Percentiles rank a stretch among this genome's conserved stretches.
Conservation (phyloP, 495 filamentous ascomycete species). For the Physcia stellaris region DNA sequence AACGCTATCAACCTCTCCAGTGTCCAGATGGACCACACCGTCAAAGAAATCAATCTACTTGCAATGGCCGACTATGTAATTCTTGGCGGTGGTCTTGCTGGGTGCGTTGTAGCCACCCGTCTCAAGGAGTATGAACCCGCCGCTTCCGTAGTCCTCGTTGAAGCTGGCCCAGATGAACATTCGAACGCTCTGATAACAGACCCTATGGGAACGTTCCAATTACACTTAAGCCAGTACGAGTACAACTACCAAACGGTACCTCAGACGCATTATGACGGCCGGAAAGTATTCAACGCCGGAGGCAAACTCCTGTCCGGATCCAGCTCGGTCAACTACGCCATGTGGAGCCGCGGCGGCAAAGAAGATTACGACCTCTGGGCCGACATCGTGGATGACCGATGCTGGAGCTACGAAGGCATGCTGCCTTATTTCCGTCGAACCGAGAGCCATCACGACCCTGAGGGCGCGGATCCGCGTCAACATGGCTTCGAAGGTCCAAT, state of each 20-base stretch:
- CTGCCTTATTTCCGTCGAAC: constrained; percentile 23
- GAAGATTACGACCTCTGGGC: constrained; percentile 27
- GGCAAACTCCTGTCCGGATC: constrained; percentile 28
- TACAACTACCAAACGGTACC: constrained; percentile 23
- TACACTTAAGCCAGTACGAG: constrained; percentile 15
- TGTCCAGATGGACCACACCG: constrained; percentile 22
- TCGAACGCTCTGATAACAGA: constrained; percentile 13
- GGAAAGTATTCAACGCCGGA: constrained; percentile 18
- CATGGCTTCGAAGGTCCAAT: constrained; percentile 20
- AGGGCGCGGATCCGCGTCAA: constrained; percentile 9
- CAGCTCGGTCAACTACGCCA: constrained; percentile 22
- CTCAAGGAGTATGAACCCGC: constrained; percentile 13
- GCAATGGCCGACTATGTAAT: constrained; percentile 19
- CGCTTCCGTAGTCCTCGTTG: constrained; percentile 23
- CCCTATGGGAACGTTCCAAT: constrained; percentile 8
- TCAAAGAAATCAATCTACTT: constrained; percentile 17
- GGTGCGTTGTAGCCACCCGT: constrained; percentile 19
- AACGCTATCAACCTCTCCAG: constrained; percentile 4
- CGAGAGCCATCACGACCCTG: constrained; percentile 17
- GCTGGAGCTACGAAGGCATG: constrained; percentile 22
- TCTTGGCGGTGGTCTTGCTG: constrained; percentile 21
- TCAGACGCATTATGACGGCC: constrained; percentile 23
- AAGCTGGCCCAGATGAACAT: constrained; percentile 19
- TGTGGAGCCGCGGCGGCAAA: constrained; percentile 22
- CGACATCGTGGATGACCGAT: constrained; percentile 14